Evolutionary conservation across 2,329 filamentous ascomycete species (phyloP).

Genomic region (Ilyonectria mors-panacis): DNA sequence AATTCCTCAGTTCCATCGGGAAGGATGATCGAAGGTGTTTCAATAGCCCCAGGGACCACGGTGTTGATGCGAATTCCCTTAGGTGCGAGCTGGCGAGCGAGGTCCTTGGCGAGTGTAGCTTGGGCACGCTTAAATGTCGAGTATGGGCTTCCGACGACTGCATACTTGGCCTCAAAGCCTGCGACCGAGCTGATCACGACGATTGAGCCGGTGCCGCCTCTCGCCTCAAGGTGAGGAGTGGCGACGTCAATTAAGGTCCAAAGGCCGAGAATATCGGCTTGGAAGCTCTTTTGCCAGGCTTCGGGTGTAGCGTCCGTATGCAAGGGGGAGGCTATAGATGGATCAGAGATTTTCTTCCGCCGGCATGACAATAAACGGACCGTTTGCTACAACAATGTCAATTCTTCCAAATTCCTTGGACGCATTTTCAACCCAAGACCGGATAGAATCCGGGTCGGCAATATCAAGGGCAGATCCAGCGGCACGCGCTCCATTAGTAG

Average conservation of each 20-base stretch:
- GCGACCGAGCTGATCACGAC: slow-evolving; percentile 46
- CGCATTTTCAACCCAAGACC: slow-evolving; percentile 36
- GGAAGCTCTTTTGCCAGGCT: slow-evolving; percentile 45
- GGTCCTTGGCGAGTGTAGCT: slow-evolving; percentile 44
- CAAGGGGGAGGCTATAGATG: slow-evolving; percentile 31
- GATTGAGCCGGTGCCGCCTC: slow-evolving; percentile 40
- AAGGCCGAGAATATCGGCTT: slow-evolving; percentile 44
- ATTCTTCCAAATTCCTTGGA: slow-evolving; percentile 41
- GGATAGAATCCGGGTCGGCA: slow-evolving; percentile 23
- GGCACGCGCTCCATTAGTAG: slow-evolving; percentile 29
- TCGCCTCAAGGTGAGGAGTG: slow-evolving; percentile 37
- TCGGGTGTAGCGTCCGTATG: slow-evolving; percentile 27
- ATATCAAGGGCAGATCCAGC: slow-evolving; percentile 45
- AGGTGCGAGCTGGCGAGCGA: slow-evolving; percentile 36
- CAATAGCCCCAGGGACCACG: slow-evolving; percentile 39
- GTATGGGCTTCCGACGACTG: slow-evolving; percentile 36
- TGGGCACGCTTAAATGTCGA: slow-evolving; percentile 44
- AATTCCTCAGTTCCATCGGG: slow-evolving; percentile 41
- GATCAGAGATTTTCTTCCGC: background rate
- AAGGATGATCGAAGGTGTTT: slow-evolving; percentile 28
- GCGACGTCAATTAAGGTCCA: slow-evolving; percentile 39
- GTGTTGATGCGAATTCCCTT: slow-evolving; percentile 45
- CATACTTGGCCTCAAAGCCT: slow-evolving; percentile 38
- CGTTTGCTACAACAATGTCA: slow-evolving; percentile 45
- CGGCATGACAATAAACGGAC: slow-evolving; percentile 14